A percentile compares a stretch with the other conserved stretches of the same genome.
phyloP scores from a whole-genome alignment of 2,329 filamentous ascomycete species.

The Fusarium hostae region DNA sequence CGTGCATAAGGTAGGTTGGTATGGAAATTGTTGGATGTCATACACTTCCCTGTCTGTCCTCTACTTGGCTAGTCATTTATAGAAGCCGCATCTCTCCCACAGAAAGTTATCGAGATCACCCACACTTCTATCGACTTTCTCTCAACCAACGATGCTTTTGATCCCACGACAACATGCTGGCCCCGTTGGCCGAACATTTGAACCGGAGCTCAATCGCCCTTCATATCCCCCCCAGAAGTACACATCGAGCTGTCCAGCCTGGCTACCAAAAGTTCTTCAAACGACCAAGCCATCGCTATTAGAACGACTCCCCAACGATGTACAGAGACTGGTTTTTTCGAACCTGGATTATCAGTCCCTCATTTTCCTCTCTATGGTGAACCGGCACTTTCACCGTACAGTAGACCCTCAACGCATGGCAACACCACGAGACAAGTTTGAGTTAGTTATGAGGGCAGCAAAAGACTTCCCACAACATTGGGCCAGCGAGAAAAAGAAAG shows the following conservation, averaged over 20 bases:
- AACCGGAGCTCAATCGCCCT: constrained; percentile 29
- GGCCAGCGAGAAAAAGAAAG: constrained; percentile 50
- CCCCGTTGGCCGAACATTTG: constrained; percentile 12
- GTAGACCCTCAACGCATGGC: constrained; percentile 52
- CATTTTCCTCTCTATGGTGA: constrained; percentile 53
- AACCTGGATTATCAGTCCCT: constrained; percentile 55
- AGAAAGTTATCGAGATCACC: constrained; percentile 42
- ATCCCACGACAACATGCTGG: constrained; percentile 40
- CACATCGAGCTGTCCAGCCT: constrained; percentile 16
- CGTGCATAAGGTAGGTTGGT: constrained; percentile 17
- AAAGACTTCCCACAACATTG: constrained; percentile 56
- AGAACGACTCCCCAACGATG: constrained; percentile 49
- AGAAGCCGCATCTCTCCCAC: constrained; percentile 38
- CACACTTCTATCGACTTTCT: background rate
- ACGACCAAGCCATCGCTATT: constrained; percentile 42
- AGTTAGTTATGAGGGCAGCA: constrained; percentile 55
- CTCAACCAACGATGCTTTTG: constrained; percentile 44
- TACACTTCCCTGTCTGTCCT: background rate
- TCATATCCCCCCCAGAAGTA: constrained; percentile 13
- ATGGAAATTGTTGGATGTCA: background rate
- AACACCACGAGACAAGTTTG: constrained; percentile 50
- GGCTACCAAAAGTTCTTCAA: constrained; percentile 15
- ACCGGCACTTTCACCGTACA: constrained; percentile 48
- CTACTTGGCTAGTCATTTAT: constrained; percentile 36
- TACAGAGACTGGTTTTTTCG: constrained; percentile 50